These are phyloP conservation scores for Lentinus tigrinus DNA, from an alignment of 768 basidiomycete genomes.

Conservation along the genomic window DNA sequence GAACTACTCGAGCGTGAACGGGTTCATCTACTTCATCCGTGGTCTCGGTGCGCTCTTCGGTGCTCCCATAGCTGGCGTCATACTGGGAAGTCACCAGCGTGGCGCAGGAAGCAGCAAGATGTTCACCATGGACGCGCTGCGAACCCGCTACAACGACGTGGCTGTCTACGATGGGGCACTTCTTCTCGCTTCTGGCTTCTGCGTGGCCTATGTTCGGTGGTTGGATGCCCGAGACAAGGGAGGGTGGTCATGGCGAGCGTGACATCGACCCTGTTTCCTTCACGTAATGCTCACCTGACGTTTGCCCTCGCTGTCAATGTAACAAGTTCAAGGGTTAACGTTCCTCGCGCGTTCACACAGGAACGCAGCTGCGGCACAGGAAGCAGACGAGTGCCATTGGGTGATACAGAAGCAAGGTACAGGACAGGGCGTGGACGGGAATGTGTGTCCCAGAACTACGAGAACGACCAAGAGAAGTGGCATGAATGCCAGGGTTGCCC, in stretches of 20 bases:
- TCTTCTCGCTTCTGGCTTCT: conserved; percentile 36
- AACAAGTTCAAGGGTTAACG: background rate
- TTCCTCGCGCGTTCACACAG: background rate
- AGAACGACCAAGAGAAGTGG: conserved; percentile 37
- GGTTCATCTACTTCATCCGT: conserved; percentile 41
- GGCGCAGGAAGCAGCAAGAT: background rate
- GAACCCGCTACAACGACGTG: conserved; percentile 36
- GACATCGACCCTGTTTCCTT: background rate
- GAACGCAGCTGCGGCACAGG: background rate
- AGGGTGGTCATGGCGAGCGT: conserved; percentile 41
- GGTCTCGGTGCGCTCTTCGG: conserved; percentile 41
- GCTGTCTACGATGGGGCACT: conserved; percentile 38
- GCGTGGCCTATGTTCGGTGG: conserved; percentile 42
- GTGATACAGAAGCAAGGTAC: background rate
- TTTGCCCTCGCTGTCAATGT: background rate
- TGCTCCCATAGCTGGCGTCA: conserved; percentile 42
- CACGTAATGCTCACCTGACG: conserved; percentile 5
- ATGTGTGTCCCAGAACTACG: conserved; percentile 74
- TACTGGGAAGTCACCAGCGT: conserved; percentile 34
- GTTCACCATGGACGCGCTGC: conserved; percentile 15
- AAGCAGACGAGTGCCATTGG: background rate
- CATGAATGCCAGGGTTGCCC: conserved; percentile 30
- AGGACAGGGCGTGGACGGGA: background rate
- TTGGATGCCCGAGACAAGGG: conserved; percentile 41
- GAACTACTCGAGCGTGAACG: conserved; percentile 43